Base-by-base conservation (phyloP, 2,329 filamentous ascomycete genomes). In the Lachnellula occidentalis region DNA sequence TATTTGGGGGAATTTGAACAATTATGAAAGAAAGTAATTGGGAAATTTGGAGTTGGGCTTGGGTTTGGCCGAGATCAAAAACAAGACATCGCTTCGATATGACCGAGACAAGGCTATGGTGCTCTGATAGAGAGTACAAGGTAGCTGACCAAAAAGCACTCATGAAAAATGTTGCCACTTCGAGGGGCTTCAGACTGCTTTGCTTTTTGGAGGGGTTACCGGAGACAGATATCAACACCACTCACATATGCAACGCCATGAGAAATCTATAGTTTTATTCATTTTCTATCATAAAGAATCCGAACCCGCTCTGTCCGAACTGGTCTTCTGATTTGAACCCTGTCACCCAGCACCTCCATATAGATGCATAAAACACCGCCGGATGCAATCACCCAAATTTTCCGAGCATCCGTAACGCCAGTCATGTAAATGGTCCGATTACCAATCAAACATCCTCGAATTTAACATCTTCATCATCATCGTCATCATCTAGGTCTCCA, bases 371-470 rank as follows among this genome's bases (percentile, higher is more conserved):
- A 37, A 58, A 58, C 48, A 55, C 56, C 51, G 45, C 41, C 34
- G 46, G 43, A 55, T 58, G 56, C 56, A 58, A 46, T 7, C 24
- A 46, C 14, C 22, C 15, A 34, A 22, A 42, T 24, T 39, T 17
- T 41, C 31, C 41, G 12, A 17, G 31, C 42, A 39, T 41, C 39
- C 50, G 22, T 5, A 50, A 56, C 53, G 51, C 58, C 55, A 45
- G 37, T n/a, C 15, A 58, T 53, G 45, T 34, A 53, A 19, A 47
- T 45, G 12, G 21, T 15, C 34, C 42, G 27, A 45, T 21, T 22
- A n/a, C 17, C n/a, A 24, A 27, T 34, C 43, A n/a, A 61, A 92
- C 87, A 70, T 91, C 88, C 70, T 92, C 88, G 80, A 94, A 91
- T 70, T 90, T 84, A 54, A 86, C 76, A 51, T 85, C 78, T 21